Evolutionary conservation across 1,139 yeast genomes (phyloP), one percentile per base, ranked within the genome.

Genomic region (Saccharomycopsis hybrid): DNA sequence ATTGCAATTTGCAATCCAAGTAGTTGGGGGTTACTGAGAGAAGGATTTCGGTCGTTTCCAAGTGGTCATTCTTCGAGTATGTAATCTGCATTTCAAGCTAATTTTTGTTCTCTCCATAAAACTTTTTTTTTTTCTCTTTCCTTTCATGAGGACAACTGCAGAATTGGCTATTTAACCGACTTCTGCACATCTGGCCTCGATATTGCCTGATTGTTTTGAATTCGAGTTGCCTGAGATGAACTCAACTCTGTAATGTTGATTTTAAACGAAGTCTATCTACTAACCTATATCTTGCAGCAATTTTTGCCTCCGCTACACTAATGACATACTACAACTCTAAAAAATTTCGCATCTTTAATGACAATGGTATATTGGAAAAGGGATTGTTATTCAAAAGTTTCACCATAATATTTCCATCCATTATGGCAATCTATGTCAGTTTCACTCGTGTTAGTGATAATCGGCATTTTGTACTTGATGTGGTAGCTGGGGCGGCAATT

Each of bases 41-140:
- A 75, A 60, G 80, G 80, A 0, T 72, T 75, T 54, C 64, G 78
- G 54, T 65, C 76, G 3, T 75, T 76, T 55, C 80, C 80, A 1
- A 74, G 78, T 49, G 80, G 78, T 1, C 80, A 76, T 56, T 67
- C 76, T 50, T 67, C 78, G 0, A 72, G 48, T 46, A 46, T 7
- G 36, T 46, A 18, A 18, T 18, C 18, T 18, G 18, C 18, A 18
- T 18, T 18, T 18, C 18, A 18, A 18, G 18, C 18, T 18, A 18
- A 18, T 18, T 18, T 18, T 18, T 18, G 18, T 18, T 18, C 18
- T 18, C 18, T 18, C 18, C 18, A 18, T 18, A 18, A 18, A 18
- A 18, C 18, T 18, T 18, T 18, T 18, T 18, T 18, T 18, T 18
- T 18, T 18, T 18, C 18, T 18, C 18, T 18, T 18, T 18, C 18